These are phyloP conservation scores for Akanthomyces dipterigenus DNA, from an alignment of 2,329 filamentous ascomycete species.

Conservation along the genomic window DNA sequence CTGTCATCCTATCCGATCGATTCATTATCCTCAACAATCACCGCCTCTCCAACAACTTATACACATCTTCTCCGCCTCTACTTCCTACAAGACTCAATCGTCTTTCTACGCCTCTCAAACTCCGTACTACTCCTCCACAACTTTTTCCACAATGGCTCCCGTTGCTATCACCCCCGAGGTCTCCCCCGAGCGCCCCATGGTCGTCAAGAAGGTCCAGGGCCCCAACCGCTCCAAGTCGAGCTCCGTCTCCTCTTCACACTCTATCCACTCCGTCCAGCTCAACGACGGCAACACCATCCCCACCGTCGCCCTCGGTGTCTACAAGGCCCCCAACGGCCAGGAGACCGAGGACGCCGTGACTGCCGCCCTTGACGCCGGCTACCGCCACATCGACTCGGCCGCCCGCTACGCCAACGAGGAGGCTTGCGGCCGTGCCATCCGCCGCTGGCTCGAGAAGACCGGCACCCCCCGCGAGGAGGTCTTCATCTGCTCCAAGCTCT, in stretches of 20 bases:
- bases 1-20: background rate
- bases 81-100: background rate
- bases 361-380: constrained; percentile 51
- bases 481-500: constrained; percentile 62
- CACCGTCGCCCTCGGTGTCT: constrained; percentile 40
- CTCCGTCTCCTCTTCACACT: constrained; percentile 19
- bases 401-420: constrained; percentile 58
- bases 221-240: constrained; percentile 20
- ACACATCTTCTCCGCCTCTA: background rate
- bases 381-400: constrained; percentile 48
- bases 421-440: constrained; percentile 65
- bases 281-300: constrained; percentile 68
- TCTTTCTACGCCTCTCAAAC: background rate
- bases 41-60: background rate
- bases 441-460: constrained; percentile 57
- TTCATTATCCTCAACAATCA: background rate
- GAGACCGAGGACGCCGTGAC: constrained; percentile 56
- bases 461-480: constrained; percentile 60
- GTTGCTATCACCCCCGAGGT: constrained; percentile 28
- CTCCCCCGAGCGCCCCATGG: constrained; percentile 25
- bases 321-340: constrained; percentile 39
- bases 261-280: constrained; percentile 47
- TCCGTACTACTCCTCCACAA: background rate
- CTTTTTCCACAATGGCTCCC: constrained; percentile 26
- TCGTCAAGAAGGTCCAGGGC: constrained; percentile 22